Conservation (phyloP, 2,329 filamentous ascomycete genomes). For the Xylaria sp. region DNA sequence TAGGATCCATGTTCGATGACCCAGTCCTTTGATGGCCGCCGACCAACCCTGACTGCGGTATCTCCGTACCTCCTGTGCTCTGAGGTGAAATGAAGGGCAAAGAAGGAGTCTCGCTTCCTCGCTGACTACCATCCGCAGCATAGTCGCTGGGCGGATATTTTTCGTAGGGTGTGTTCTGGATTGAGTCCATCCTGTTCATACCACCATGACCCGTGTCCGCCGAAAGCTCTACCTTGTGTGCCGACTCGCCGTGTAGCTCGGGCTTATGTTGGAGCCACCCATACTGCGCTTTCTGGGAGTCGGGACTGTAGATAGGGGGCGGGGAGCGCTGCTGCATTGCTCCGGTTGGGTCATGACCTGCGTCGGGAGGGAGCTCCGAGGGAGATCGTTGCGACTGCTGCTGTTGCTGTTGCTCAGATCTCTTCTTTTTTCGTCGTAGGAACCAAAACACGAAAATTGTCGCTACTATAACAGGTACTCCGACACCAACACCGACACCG, state of each 20-base stretch:
- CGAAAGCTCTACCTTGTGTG: slow-evolving; percentile 37
- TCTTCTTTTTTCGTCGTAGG: slow-evolving; percentile 35
- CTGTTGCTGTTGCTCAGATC: slow-evolving; percentile 11
- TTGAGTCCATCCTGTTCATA: slow-evolving; percentile 23
- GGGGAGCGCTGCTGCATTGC: slow-evolving; percentile 31
- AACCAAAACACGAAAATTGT: slow-evolving; percentile 35
- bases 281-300: slow-evolving; percentile 26
- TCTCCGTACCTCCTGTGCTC: slow-evolving; percentile 28
- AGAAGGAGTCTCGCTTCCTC: slow-evolving; percentile 15
- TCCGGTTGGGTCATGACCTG: slow-evolving; percentile 15
- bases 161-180: slow-evolving; percentile 29
- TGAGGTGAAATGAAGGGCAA: slow-evolving; percentile 29
- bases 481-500: slow-evolving; percentile 41
- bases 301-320: slow-evolving; percentile 34
- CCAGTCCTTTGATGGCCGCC: slow-evolving; percentile 25
- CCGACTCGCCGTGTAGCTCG: slow-evolving; percentile 39
- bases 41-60: neutral
- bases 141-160: slow-evolving; percentile 26
- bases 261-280: slow-evolving; percentile 37
- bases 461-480: slow-evolving; percentile 36
- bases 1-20: slow-evolving; percentile 28
- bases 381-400: slow-evolving; percentile 6
- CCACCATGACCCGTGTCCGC: slow-evolving; percentile 17
- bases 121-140: slow-evolving; percentile 6
- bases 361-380: slow-evolving; percentile 28